Conservation (phyloP, 2,329 filamentous ascomycete species). For the Pestalotiopsis sp. region DNA sequence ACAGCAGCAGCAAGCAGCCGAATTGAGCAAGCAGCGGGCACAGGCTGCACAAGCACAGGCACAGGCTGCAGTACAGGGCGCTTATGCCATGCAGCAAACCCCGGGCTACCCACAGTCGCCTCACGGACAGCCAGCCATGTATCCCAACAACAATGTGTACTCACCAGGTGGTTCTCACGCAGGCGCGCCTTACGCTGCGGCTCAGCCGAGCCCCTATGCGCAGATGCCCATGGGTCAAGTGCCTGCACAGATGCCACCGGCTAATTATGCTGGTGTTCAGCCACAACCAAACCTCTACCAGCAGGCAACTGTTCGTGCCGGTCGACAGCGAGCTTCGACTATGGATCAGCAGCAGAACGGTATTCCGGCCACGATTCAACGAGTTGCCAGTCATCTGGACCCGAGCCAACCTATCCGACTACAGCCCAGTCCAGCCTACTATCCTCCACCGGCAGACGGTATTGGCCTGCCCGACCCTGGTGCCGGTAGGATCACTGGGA, state of each 20-base stretch:
- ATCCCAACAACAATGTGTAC: conserved; percentile 84
- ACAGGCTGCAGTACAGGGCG: conserved; percentile 67
- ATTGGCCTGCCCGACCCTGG: conserved; percentile 67
- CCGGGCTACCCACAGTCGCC: conserved; percentile 44
- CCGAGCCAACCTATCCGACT: conserved; percentile 91
- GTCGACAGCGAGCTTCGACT: conserved; percentile 87
- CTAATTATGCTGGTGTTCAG: conserved; percentile 61
- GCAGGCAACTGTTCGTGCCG: conserved; percentile 75
- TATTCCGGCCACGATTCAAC: conserved; percentile 88
- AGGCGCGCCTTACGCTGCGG: conserved; percentile 71
- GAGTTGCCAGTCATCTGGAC: conserved; percentile 94
- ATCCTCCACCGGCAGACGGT: conserved; percentile 87
- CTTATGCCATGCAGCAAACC: conserved; percentile 56
- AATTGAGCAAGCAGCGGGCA: conserved; percentile 88
- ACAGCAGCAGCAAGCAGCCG: conserved; percentile 94
- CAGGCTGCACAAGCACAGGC: conserved; percentile 72
- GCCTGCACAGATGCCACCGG: conserved; percentile 66
- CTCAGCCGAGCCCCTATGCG: conserved; percentile 71
- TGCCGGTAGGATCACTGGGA: conserved; percentile 58
- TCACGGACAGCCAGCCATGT: conserved; percentile 65
- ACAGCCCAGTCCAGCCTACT: conserved; percentile 96
- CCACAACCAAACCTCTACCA: conserved; percentile 65
- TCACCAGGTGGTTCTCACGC: conserved; percentile 56
- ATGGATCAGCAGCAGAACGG: conserved; percentile 95
- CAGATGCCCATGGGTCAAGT: conserved; percentile 73